Evolutionary conservation across 2,329 filamentous ascomycete species (phyloP).

Genomic region (Cucurbitaria berberidis): DNA sequence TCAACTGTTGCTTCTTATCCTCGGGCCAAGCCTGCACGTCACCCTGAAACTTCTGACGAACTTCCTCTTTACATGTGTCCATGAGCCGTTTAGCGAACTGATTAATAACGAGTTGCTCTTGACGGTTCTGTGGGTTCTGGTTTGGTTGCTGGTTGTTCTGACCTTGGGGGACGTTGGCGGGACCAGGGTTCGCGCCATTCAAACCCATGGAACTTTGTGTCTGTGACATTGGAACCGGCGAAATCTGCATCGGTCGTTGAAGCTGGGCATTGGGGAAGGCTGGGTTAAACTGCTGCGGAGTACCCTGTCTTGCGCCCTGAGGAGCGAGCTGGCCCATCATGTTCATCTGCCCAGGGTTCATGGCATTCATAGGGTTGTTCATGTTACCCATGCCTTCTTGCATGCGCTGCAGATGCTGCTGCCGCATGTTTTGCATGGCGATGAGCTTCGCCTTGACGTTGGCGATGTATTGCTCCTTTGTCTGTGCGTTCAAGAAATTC

Average conservation of each 20-base stretch:
- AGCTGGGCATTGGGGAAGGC: conserved; percentile 57
- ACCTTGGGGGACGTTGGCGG: conserved; percentile 27
- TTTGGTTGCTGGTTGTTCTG: conserved; percentile 42
- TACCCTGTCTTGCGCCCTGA: conserved; percentile 46
- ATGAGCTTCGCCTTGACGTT: conserved; percentile 40
- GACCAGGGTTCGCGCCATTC: conserved; percentile 25
- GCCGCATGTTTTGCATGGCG: conserved; percentile 37
- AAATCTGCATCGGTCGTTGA: conserved; percentile 58
- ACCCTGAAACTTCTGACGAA: conserved; percentile 52
- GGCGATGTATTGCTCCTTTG: conserved; percentile 41
- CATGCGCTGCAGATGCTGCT: conserved; percentile 37
- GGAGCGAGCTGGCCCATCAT: conserved; percentile 47
- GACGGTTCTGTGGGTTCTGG: conserved; percentile 29
- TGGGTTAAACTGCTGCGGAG: conserved; percentile 51
- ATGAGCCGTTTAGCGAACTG: conserved; percentile 56
- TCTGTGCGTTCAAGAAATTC: conserved; percentile 29
- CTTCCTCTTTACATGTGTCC: conserved; percentile 55
- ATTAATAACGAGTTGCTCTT: conserved; percentile 46
- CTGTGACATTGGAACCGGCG: conserved; percentile 53
- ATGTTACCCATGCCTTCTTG: conserved; percentile 29
- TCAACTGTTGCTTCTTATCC: conserved; percentile 56
- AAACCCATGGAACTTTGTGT: conserved; percentile 42
- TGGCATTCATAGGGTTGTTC: conserved; percentile 38
- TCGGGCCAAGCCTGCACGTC: conserved; percentile 53
- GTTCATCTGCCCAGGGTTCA: conserved; percentile 42